phyloP scores from a whole-genome alignment of 176 grass and related monocot species.

The Juncus inflexus region DNA sequence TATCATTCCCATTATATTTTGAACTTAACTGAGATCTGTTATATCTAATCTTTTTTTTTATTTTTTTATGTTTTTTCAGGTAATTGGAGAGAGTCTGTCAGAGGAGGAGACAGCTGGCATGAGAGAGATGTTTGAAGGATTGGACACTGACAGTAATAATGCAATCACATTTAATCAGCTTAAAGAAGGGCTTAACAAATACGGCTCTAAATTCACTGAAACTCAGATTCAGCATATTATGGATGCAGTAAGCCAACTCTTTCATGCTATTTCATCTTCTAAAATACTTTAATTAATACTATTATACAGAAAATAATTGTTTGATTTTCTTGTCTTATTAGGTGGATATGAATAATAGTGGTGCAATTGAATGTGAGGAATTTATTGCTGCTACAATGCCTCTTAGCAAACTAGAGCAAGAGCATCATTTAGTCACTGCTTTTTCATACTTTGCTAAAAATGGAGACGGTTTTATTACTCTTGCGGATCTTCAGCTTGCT shows the following conservation, averaged over 20 bases:
- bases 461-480: constrained; percentile 86
- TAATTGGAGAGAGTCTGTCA: constrained; percentile 82
- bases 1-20: background rate
- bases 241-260: constrained; percentile 58
- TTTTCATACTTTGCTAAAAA: constrained; percentile 98
- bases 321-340: constrained; percentile 18
- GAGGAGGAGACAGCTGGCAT: constrained; percentile 98
- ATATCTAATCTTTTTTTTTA: background rate
- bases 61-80: constrained; percentile 35
- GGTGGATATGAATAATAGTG: constrained; percentile 70
- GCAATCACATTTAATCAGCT: constrained; percentile 80
- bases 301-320: background rate
- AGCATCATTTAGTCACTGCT: constrained; percentile 86
- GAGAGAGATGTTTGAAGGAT: constrained; percentile 78
- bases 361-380: constrained; percentile 82
- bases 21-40: background rate
- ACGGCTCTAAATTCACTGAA: constrained; percentile 59
- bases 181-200: constrained; percentile 72
- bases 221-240: constrained; percentile 54
- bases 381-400: constrained; percentile 92
- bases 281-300: background rate
- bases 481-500: constrained; percentile 79
- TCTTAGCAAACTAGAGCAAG: constrained; percentile 87
- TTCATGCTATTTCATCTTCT: constrained; percentile 8
- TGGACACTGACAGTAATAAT: constrained; percentile 67